Evolutionary conservation across 1,139 yeast species (phyloP), one percentile per base, ranked within the genome.

Genomic region (Hemisphaericaspora xylanilytica): DNA sequence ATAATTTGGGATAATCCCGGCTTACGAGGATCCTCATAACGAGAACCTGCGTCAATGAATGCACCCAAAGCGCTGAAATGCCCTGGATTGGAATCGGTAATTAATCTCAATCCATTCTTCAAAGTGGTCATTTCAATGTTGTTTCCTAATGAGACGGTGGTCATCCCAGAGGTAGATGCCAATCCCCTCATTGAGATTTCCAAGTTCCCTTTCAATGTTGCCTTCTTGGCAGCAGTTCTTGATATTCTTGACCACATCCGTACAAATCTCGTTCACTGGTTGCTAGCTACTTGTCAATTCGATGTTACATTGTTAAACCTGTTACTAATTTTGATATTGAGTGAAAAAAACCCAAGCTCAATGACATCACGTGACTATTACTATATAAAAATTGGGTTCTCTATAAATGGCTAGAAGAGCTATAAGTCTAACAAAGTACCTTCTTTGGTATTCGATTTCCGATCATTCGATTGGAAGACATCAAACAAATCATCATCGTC

Each of bases 1-100:
- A 83, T 67, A 20, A 92, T 67, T 58, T 92, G 97, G 5, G 95
- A 82, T 36, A 85, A 70, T 0, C 98, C 98, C 18, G 74, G 67
- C 8, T 67, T 69, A 3, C 59, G 52, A 7, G 70, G 66, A 36
- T 65, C 54, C 61, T 92, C 98, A 56, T 70, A 88, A 39, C 97
- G 73, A 1, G 96, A 83, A 2, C 98, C 98, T 3, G 95, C 96
- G 55, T 85, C 85, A 14, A 92, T 77, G 53, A 88, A 92, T 32
- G 92, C 75, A 2, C 98, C 98, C 42, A 90, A 64, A 0, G 97
- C 96, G 39, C 92, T 75, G 58, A 92, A 92, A 59, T 90, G 96
- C 22, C 96, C 92, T 1, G 96, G 95, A 0, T 85, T 76, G 32
- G 88, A 81, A 47, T 88, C 95, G 2, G 96, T 83, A 13, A 89